phyloP scores from a whole-genome alignment of 805 yeast genomes.

The Barnettozyma sucrosica region DNA sequence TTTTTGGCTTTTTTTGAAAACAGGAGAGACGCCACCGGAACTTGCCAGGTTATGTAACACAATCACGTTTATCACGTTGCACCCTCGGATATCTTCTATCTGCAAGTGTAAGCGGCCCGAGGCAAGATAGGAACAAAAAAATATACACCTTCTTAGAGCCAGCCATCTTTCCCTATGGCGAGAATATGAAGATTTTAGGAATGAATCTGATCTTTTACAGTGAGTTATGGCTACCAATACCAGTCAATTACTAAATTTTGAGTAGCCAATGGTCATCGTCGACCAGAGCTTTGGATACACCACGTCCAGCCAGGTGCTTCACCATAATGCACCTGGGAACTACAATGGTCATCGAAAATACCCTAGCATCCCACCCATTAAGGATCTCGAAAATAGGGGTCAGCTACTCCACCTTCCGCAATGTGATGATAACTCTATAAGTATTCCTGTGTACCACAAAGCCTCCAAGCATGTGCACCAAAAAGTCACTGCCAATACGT shows the following conservation, averaged over 20 bases:
- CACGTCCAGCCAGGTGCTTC: constrained; percentile 1
- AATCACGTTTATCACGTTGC: neutral
- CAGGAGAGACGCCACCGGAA: neutral
- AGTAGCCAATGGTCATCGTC: neutral
- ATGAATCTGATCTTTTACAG: neutral
- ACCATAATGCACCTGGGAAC: neutral
- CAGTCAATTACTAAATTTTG: too few species aligned
- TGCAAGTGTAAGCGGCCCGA: neutral
- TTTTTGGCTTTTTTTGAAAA: neutral
- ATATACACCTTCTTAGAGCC: neutral
- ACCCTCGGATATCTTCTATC: neutral
- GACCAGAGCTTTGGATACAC: constrained; percentile 1
- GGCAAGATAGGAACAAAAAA: neutral
- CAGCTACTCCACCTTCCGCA: neutral
- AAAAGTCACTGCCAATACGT: neutral
- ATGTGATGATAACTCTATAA: neutral
- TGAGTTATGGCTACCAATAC: too few species aligned
- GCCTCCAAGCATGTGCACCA: constrained; percentile 1
- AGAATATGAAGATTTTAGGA: too few species aligned
- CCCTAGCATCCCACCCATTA: constrained; percentile 10
- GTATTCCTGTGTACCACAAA: neutral
- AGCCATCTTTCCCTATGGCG: constrained; percentile 4
- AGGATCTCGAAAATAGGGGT: constrained; percentile 10
- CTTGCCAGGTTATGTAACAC: neutral
- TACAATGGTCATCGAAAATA: constrained; percentile 3